phyloP scores from a whole-genome alignment of 2,329 filamentous ascomycete species.

The Aspergillus felis region DNA sequence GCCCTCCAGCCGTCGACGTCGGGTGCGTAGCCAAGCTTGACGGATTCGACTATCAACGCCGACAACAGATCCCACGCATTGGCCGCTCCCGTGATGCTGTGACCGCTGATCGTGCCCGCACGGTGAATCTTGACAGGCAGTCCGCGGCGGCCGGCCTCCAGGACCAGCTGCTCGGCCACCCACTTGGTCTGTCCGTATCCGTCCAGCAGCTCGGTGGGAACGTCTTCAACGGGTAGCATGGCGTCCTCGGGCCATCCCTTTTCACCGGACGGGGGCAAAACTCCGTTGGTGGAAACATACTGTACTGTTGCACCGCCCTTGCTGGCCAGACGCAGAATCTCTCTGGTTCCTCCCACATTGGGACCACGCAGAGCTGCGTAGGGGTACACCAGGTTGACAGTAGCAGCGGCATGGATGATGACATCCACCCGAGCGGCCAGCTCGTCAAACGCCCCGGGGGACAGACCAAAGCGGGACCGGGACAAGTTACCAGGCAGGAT shows the following conservation, averaged over 20 bases:
- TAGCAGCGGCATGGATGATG: slow-evolving; percentile 72
- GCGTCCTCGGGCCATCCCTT: slow-evolving; percentile 68
- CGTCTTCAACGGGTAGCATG: slow-evolving; percentile 63
- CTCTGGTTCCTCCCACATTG: slow-evolving; percentile 74
- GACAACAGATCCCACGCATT: slow-evolving; percentile 77
- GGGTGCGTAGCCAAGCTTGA: slow-evolving; percentile 67
- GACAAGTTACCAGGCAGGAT: slow-evolving; percentile 71
- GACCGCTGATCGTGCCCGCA: slow-evolving; percentile 73
- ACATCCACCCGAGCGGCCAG: slow-evolving; percentile 65
- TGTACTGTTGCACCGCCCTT: slow-evolving; percentile 67
- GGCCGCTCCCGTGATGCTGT: slow-evolving; percentile 68
- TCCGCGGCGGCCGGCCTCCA: slow-evolving; percentile 64
- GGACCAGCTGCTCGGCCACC: slow-evolving; percentile 72
- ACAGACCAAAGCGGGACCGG: slow-evolving; percentile 64
- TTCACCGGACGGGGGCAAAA: slow-evolving; percentile 62
- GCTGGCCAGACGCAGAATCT: slow-evolving; percentile 68
- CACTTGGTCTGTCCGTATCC: slow-evolving; percentile 79
- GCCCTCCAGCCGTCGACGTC: slow-evolving; percentile 71
- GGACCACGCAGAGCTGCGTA: slow-evolving; percentile 70
- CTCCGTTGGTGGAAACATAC: slow-evolving; percentile 76
- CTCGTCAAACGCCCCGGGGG: slow-evolving; percentile 61
- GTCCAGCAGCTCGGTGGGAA: slow-evolving; percentile 65
- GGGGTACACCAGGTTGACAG: slow-evolving; percentile 76
- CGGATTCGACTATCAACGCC: slow-evolving; percentile 71
- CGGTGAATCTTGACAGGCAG: slow-evolving; percentile 69